Percentiles rank a stretch among this genome's conserved stretches.
Evolutionary conservation across 768 basidiomycete genomes (phyloP).

Genomic region (Pisolithus tinctorius): DNA sequence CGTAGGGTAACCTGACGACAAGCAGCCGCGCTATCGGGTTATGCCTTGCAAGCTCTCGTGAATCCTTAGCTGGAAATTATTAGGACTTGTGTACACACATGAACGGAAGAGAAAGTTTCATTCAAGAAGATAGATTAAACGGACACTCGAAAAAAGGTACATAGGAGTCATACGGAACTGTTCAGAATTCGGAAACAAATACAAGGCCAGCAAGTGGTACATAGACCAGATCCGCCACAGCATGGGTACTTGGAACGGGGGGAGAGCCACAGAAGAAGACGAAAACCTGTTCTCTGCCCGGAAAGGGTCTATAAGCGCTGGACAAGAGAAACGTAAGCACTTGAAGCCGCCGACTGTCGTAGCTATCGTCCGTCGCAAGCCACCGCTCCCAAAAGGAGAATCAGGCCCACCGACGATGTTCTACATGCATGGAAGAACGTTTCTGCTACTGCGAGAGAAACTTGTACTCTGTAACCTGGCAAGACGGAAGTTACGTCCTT

Average conservation of each 20-base stretch:
- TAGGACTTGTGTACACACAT: too few species aligned
- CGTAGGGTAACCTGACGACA: too few species aligned
- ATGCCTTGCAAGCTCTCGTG: too few species aligned
- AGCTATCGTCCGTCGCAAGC: neutral
- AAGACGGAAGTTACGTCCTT: neutral
- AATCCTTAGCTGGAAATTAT: too few species aligned
- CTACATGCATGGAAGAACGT: too few species aligned
- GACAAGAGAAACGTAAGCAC: neutral
- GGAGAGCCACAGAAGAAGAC: neutral
- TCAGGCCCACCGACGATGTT: neutral
- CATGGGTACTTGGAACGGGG: neutral
- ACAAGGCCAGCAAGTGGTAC: neutral
- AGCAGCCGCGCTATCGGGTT: too few species aligned
- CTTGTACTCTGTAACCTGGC: slow-evolving; percentile 1
- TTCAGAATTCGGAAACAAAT: neutral
- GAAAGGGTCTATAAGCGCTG: neutral
- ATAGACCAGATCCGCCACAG: neutral
- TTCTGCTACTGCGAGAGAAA: neutral
- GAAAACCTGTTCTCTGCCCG: neutral
- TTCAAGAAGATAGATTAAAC: too few species aligned
- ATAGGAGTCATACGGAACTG: neutral
- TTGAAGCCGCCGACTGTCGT: neutral
- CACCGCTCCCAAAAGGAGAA: neutral
- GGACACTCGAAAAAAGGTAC: neutral
- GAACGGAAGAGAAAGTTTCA: too few species aligned